Percentiles rank a stretch among this genome's conserved stretches.
Conservation (phyloP, 1,284 basidiomycete species). For the Boletus calvinii region DNA sequence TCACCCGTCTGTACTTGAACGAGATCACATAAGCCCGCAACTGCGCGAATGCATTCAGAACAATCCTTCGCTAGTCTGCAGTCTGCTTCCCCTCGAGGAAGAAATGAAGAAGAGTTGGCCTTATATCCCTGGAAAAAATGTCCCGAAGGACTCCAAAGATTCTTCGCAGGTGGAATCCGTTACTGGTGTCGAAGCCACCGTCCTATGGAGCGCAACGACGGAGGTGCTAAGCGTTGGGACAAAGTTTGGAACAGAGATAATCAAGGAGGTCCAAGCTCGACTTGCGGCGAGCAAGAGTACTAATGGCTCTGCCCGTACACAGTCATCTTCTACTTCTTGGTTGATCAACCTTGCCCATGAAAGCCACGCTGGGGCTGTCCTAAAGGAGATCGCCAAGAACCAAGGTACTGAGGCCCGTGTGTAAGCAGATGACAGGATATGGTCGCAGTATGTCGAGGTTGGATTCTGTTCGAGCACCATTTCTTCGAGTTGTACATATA, state of each 20-base stretch:
- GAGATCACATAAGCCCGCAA: conserved; percentile 37
- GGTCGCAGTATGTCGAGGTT: not conserved
- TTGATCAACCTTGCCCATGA: conserved; percentile 27
- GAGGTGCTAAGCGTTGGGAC: conserved; percentile 15
- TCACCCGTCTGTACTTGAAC: conserved; percentile 58
- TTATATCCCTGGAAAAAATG: conserved; percentile 24
- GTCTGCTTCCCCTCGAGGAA: conserved; percentile 53
- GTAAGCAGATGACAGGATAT: not conserved
- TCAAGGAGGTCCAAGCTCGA: conserved; percentile 23
- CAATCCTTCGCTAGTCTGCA: conserved; percentile 44
- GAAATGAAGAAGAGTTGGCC: conserved; percentile 49
- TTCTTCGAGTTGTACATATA: not conserved
- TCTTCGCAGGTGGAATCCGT: conserved; percentile 9
- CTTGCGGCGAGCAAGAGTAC: conserved; percentile 9
- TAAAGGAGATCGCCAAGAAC: conserved; percentile 19
- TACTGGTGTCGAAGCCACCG: conserved; percentile 2
- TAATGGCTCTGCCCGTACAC: conserved; percentile 14
- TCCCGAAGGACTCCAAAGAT: conserved; percentile 10
- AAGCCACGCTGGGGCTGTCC: conserved; percentile 22
- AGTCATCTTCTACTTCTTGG: conserved; percentile 26
- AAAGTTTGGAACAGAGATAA: conserved; percentile 22
- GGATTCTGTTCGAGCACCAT: not conserved
- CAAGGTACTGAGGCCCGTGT: not conserved
- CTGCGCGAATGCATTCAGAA: conserved; percentile 39
- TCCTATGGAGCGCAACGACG: conserved; percentile 19